phyloP scores from a whole-genome alignment of 805 yeast genomes.

The Cyberlindnera petersonii region DNA sequence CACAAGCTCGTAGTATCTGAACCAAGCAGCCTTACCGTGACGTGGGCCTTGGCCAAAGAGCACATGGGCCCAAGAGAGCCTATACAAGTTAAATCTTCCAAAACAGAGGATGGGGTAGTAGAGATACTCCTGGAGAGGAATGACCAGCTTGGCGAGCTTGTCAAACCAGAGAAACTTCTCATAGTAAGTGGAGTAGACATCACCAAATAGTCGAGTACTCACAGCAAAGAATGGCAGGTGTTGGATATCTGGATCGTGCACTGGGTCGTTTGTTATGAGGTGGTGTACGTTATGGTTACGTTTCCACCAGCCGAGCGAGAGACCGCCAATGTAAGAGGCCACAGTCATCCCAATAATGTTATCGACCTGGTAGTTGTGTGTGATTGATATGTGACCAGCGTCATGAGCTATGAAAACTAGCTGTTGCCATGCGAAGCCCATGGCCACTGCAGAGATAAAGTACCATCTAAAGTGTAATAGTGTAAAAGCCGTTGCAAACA shows the following conservation, averaged over 20 bases:
- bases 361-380: constrained; percentile 76
- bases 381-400: constrained; percentile 81
- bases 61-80: constrained; percentile 76
- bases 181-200: constrained; percentile 77
- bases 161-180: constrained; percentile 67
- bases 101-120: constrained; percentile 78
- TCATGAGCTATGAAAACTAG: constrained; percentile 85
- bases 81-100: constrained; percentile 82
- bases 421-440: constrained; percentile 88
- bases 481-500: constrained; percentile 47
- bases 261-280: constrained; percentile 85
- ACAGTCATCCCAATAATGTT: constrained; percentile 67
- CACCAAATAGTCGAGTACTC: constrained; percentile 61
- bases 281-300: constrained; percentile 93
- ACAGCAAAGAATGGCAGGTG: constrained; percentile 91
- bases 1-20: constrained; percentile 69
- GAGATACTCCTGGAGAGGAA: constrained; percentile 63
- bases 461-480: constrained; percentile 46
- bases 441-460: constrained; percentile 52
- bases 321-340: constrained; percentile 83
- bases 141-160: constrained; percentile 48
- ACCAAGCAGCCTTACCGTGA: constrained; percentile 81
- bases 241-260: constrained; percentile 92
- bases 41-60: constrained; percentile 75
- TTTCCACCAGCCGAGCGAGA: constrained; percentile 94